Evolutionary conservation across 768 basidiomycete species (phyloP).

Genomic region (Lactarius pseudohatsudake): DNA sequence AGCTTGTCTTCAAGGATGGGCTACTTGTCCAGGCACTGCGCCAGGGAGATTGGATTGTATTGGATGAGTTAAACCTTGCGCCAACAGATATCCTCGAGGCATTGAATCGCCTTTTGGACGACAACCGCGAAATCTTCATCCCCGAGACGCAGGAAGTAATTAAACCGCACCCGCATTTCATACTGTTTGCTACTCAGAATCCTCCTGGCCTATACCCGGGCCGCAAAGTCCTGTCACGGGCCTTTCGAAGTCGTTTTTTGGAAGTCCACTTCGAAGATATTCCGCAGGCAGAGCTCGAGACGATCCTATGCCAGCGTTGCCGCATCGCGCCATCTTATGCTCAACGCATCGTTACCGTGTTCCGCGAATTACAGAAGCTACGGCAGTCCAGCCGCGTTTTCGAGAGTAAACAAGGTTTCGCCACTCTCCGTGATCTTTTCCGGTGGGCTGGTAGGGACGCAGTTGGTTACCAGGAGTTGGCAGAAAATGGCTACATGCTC

Average conservation of each 20-base stretch:
- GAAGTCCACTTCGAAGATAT: constrained; percentile 98
- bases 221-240: constrained; percentile 89
- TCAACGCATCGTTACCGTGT: constrained; percentile 86
- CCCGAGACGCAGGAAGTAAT: constrained; percentile 96
- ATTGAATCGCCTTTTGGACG: constrained; percentile 92
- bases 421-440: constrained; percentile 94
- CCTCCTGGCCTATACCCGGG: constrained; percentile 95
- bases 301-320: constrained; percentile 90
- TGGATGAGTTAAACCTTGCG: constrained; percentile 96
- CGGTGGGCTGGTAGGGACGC: constrained; percentile 95
- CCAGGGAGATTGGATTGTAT: constrained; percentile 93
- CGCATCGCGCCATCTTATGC: constrained; percentile 93
- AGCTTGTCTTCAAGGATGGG: constrained; percentile 92
- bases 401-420: constrained; percentile 96
- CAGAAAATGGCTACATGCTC: constrained; percentile 96
- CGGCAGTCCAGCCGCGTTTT: constrained; percentile 91
- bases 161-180: constrained; percentile 90
- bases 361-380: constrained; percentile 89
- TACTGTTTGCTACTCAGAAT: constrained; percentile 98
- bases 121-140: constrained; percentile 93
- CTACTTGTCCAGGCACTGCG: constrained; percentile 89
- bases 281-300: constrained; percentile 89
- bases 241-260: constrained; percentile 95
- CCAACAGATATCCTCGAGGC: constrained; percentile 98
- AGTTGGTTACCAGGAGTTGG: constrained; percentile 86